Percentiles rank a stretch among this genome's conserved stretches.
These are phyloP conservation scores for Picochlorum sp. DNA, from an alignment of 139 green algal species.

Conservation along the genomic window DNA sequence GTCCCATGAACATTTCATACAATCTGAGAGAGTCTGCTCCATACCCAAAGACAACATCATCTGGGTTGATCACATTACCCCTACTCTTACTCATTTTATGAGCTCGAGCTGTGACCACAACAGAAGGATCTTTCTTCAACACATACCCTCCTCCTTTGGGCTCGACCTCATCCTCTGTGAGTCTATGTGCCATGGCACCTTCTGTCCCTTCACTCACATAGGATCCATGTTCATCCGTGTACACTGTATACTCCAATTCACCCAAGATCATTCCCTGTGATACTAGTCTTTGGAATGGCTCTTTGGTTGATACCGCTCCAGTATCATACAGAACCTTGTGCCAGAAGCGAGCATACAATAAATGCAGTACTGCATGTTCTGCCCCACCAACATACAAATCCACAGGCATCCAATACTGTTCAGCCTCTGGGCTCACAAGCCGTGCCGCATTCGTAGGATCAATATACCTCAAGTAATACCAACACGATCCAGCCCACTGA, in stretches of 20 bases:
- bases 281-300: constrained; percentile 91
- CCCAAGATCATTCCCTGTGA: constrained; percentile 98
- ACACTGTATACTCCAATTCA: constrained; percentile 79
- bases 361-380: constrained; percentile 97
- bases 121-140: constrained; percentile 46
- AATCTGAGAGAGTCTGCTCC: constrained; percentile 94
- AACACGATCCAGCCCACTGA: constrained; percentile 76
- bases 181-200: constrained; percentile 12
- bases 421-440: constrained; percentile 71
- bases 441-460: constrained; percentile 64
- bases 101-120: constrained; percentile 63
- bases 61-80: constrained; percentile 98
- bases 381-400: constrained; percentile 98
- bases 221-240: not conserved
- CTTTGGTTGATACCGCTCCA: constrained; percentile 80
- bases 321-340: constrained; percentile 98
- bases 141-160: constrained; percentile 58
- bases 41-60: constrained; percentile 85
- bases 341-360: constrained; percentile 98
- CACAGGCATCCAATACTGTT: constrained; percentile 97
- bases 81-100: constrained; percentile 98
- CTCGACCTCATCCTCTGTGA: constrained; percentile 40
- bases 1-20: constrained; percentile 99
- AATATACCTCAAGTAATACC: constrained; percentile 97
- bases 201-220: constrained; percentile 12